Evolutionary conservation across 805 yeast genomes (phyloP).

Genomic region (Suhomyces faveliae): DNA sequence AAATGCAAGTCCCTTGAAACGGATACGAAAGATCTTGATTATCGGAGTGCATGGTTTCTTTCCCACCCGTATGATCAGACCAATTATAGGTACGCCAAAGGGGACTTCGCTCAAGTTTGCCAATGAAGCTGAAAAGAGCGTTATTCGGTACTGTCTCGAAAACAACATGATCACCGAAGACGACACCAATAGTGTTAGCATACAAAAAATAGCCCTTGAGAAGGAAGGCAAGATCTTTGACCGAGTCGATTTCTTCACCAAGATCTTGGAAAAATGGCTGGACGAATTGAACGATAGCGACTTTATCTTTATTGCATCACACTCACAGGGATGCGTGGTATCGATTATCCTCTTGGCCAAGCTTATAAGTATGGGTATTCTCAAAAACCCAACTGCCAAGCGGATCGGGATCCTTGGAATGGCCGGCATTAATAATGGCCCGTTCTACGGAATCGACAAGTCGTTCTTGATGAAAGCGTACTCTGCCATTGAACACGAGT

Average conservation of each 20-base stretch:
- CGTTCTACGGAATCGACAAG: slow-evolving; percentile 87
- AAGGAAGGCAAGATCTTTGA: slow-evolving; percentile 89
- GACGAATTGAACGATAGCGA: slow-evolving; percentile 66
- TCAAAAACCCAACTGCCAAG: slow-evolving; percentile 39
- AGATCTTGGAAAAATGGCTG: slow-evolving; percentile 66
- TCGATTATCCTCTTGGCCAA: slow-evolving; percentile 74
- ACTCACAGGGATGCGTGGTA: slow-evolving; percentile 96
- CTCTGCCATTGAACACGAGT: slow-evolving; percentile 85
- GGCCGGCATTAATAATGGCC: slow-evolving; percentile 97
- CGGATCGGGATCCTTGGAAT: slow-evolving; percentile 76
- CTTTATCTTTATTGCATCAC: slow-evolving; percentile 87
- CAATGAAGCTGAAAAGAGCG: slow-evolving; percentile 80
- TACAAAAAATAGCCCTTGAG: slow-evolving; percentile 92
- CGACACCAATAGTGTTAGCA: slow-evolving; percentile 38
- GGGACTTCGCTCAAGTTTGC: slow-evolving; percentile 93
- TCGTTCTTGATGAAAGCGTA: slow-evolving; percentile 81
- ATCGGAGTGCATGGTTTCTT: slow-evolving; percentile 97
- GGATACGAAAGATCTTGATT: slow-evolving; percentile 63
- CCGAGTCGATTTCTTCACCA: slow-evolving; percentile 77
- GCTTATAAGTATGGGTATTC: slow-evolving; percentile 57
- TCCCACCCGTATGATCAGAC: slow-evolving; percentile 81
- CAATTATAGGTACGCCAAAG: slow-evolving; percentile 91
- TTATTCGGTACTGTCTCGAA: slow-evolving; percentile 58
- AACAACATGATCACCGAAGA: slow-evolving; percentile 33
- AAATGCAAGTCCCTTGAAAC: slow-evolving; percentile 27